Conservation (phyloP, 768 basidiomycete species). For the Collybia mongolica region DNA sequence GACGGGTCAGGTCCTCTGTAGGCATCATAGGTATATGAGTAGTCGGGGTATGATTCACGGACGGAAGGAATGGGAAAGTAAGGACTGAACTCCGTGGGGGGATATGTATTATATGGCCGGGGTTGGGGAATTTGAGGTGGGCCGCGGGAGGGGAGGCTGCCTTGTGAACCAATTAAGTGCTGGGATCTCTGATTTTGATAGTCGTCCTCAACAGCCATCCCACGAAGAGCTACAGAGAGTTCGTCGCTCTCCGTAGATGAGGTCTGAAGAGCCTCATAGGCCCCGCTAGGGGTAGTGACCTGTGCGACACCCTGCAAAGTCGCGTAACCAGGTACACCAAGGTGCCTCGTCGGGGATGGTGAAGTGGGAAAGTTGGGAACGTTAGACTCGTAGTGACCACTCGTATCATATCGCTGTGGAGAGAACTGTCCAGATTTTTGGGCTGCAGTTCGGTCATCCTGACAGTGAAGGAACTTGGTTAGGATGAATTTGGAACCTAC, state of each 20-base stretch:
- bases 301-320: conserved; percentile 9
- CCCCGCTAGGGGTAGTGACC: background rate
- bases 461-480: conserved; percentile 18
- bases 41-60: conserved; percentile 53
- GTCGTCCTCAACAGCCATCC: conserved; percentile 31
- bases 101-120: conserved; percentile 49
- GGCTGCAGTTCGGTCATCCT: conserved; percentile 47
- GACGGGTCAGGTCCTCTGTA: conserved; percentile 42
- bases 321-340: conserved; percentile 25
- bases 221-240: conserved; percentile 55
- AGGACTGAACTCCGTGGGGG: conserved; percentile 55
- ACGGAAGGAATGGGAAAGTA: conserved; percentile 54
- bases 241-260: conserved; percentile 49
- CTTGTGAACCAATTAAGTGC: conserved; percentile 21
- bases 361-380: conserved; percentile 38
- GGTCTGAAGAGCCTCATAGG: conserved; percentile 25
- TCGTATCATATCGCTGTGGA: conserved; percentile 52
- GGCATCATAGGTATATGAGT: conserved; percentile 53
- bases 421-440: conserved; percentile 50
- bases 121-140: conserved; percentile 41
- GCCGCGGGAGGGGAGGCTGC: conserved; percentile 33
- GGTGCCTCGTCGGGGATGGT: conserved; percentile 46
- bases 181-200: conserved; percentile 15
- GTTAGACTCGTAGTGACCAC: conserved; percentile 37
- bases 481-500: conserved; percentile 7